Evolutionary conservation across 768 basidiomycete species (phyloP), one percentile per base, ranked within the genome.

Genomic region (Holtermanniella nyarrowii): DNA sequence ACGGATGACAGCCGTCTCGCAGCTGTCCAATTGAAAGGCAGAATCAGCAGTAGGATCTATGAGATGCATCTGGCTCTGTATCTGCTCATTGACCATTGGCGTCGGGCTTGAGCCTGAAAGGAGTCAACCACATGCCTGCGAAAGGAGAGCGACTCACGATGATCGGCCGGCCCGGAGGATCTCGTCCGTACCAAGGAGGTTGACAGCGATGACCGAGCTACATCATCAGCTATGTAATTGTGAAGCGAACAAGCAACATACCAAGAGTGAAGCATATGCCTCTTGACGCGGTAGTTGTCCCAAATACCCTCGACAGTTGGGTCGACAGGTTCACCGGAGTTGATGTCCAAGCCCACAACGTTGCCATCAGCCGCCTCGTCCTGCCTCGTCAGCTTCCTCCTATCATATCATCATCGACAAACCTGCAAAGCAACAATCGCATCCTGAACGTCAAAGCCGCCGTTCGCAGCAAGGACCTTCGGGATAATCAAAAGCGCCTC

Each of bases 281-380:
- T 78, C 77, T 99, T 99, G 55, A 99, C 95, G 59, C 95, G 78
- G 69, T 95, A 97, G 74, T 96, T 97, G 70, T 99, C 95, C 91
- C 91, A 99, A 23, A 99, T 83, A 31, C 95, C 95, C 67, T 90
- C 86, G 4, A 88, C 83, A 10, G 87, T 87, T 20, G 95, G 95
- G 66, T 99, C 93, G 66, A 93, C 86, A 1, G 93, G 90, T 72
- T 95, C 89, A 47, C 95, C 95, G 16, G 89, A 85, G 68, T 88
- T 77, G 31, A 99, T 76, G 73, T 97, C 88, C 56, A 99, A 71
- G 14, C 95, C 95, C 57, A 93, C 91, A 42, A 80, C 74, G 65
- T 87, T 86, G n/a, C 89, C 90, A 58, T 95, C 90, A 1, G 86
- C 85, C 65, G 88, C 83, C 66, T 96, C 95, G 51, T 97, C 93